Conservation (phyloP, 2,329 filamentous ascomycete species). For the Mycosphaerella sp. region DNA sequence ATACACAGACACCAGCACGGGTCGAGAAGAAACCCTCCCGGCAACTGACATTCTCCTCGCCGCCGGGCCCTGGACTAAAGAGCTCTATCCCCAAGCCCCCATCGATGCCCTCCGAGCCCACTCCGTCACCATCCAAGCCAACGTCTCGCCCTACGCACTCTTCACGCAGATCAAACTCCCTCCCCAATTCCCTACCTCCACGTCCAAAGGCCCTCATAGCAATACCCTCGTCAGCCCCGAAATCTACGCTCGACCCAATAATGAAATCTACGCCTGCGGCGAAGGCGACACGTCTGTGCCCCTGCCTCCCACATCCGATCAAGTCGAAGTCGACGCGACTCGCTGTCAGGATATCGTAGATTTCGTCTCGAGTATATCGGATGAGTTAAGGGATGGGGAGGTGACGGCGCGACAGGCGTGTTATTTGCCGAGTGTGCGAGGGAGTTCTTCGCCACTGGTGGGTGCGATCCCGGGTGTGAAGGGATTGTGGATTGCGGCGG, state of each 20-base stretch:
- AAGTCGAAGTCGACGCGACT: slow-evolving; percentile 65
- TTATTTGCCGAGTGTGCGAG: slow-evolving; percentile 72
- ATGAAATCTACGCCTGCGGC: slow-evolving; percentile 90
- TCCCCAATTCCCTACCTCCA: slow-evolving; percentile 48
- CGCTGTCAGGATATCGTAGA: slow-evolving; percentile 81
- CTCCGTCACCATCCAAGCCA: slow-evolving; percentile 55
- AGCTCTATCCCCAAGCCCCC: slow-evolving; percentile 49
- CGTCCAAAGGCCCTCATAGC: slow-evolving; percentile 36
- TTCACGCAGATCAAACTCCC: slow-evolving; percentile 84
- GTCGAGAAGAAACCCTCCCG: slow-evolving; percentile 42
- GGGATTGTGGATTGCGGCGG: slow-evolving; percentile 74
- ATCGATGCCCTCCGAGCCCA: slow-evolving; percentile 57
- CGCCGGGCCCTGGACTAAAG: slow-evolving; percentile 56
- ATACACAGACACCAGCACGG: slow-evolving; percentile 49
- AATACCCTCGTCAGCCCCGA: slow-evolving; percentile 70
- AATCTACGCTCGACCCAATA: slow-evolving; percentile 83
- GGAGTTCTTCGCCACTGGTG: slow-evolving; percentile 64
- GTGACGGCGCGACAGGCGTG: slow-evolving; percentile 79
- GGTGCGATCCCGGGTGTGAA: slow-evolving; percentile 61
- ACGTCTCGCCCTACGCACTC: slow-evolving; percentile 66
- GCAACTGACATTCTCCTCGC: slow-evolving; percentile 55
- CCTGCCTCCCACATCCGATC: slow-evolving; percentile 67
- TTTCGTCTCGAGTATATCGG: slow-evolving; percentile 59
- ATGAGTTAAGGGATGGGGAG: slow-evolving; percentile 41
- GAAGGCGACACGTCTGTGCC: slow-evolving; percentile 73